Conservation (phyloP, 1,284 basidiomycete genomes). For the Pterulicium gracile region DNA sequence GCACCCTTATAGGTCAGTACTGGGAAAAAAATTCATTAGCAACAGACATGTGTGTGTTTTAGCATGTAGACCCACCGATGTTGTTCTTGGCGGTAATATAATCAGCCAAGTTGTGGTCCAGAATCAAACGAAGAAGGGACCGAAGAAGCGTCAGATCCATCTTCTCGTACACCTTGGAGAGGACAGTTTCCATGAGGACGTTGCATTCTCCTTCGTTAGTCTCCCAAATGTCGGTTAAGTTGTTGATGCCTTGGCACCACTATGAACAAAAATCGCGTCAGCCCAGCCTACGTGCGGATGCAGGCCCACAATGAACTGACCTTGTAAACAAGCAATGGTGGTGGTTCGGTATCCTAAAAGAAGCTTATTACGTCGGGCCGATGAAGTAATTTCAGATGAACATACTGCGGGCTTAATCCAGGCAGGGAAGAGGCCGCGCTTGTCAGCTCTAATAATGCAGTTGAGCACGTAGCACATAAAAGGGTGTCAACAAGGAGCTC, state of each 20-base stretch:
- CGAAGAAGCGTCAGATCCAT: slow-evolving; percentile 92
- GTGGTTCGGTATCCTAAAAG: slow-evolving; percentile 79
- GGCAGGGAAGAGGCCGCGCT: slow-evolving; percentile 90
- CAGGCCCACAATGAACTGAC: slow-evolving; percentile 25
- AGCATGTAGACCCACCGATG: slow-evolving; percentile 35
- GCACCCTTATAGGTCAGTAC: slow-evolving; percentile 85
- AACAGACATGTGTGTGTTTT: slow-evolving; percentile 12
- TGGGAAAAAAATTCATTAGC: not conserved
- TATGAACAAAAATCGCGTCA: slow-evolving; percentile 13
- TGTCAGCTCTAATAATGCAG: slow-evolving; percentile 68
- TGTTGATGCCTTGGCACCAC: slow-evolving; percentile 93
- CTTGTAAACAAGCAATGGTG: slow-evolving; percentile 93
- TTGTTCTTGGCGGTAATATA: slow-evolving; percentile 99
- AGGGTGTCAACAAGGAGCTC: slow-evolving; percentile 13
- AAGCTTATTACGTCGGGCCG: slow-evolving; percentile 10
- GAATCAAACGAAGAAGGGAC: slow-evolving; percentile 84
- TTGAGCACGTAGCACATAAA: slow-evolving; percentile 7
- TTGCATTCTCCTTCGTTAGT: slow-evolving; percentile 93
- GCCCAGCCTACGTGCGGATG: too few species aligned
- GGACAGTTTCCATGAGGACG: slow-evolving; percentile 94
- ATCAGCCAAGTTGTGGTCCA: slow-evolving; percentile 96
- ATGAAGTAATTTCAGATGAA: too few species aligned
- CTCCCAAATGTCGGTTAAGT: slow-evolving; percentile 93
- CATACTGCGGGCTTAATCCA: slow-evolving; percentile 90
- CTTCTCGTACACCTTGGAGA: slow-evolving; percentile 96